Evolutionary conservation across 306 rosid genomes (phyloP).

Genomic region (Rosa rugosa): DNA sequence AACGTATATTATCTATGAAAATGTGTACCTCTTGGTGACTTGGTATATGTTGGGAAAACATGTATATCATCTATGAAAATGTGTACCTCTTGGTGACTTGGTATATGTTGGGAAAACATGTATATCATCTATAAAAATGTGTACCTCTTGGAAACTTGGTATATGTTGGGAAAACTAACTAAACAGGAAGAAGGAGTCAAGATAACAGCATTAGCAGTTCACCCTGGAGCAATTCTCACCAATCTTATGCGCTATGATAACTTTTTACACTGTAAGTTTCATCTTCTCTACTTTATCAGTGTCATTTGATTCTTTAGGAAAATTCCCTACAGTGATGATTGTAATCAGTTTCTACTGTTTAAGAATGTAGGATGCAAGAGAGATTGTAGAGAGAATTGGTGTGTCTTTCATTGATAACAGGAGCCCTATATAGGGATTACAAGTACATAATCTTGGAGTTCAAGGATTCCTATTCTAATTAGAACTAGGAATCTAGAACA

Average conservation of each 20-base stretch:
- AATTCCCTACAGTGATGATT: neutral
- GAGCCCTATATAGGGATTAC: too few relatives aligned
- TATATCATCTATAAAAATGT: neutral
- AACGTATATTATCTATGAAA: neutral
- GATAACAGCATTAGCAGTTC: conserved; percentile 31
- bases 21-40: neutral
- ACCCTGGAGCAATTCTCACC: conserved; percentile 39
- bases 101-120: too few relatives aligned
- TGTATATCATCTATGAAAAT: neutral
- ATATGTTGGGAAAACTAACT: neutral
- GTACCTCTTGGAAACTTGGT: neutral
- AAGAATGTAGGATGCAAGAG: too few relatives aligned
- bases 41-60: neutral
- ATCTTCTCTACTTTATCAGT: neutral
- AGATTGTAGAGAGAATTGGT: too few relatives aligned
- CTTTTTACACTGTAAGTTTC: conserved; percentile 43
- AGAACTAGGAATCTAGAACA: too few relatives aligned
- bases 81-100: neutral
- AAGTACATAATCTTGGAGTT: too few relatives aligned
- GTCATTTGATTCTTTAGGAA: neutral
- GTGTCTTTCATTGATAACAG: neutral
- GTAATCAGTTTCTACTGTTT: neutral
- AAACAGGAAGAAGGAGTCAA: conserved; percentile 23
- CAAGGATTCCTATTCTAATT: too few relatives aligned
- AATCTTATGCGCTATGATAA: conserved; percentile 29